These are phyloP conservation scores for Beauveria brongniartii DNA, from an alignment of 2,329 filamentous ascomycete species.

Conservation along the genomic window DNA sequence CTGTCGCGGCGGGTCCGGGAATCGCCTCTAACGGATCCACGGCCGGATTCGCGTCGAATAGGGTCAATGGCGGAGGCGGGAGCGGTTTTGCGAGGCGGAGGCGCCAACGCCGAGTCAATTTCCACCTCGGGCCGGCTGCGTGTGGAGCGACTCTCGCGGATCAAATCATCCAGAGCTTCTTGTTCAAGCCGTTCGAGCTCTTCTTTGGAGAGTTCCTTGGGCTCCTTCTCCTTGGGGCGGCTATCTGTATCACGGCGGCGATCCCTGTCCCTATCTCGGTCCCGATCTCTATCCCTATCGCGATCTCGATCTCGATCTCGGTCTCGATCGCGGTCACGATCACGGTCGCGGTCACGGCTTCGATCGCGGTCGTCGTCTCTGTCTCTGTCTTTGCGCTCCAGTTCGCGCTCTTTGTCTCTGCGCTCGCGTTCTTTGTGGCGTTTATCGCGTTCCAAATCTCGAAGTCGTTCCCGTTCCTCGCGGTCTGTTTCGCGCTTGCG, in stretches of 20 bases:
- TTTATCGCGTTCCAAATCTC: conserved; percentile 33
- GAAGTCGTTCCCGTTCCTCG: conserved; percentile 44
- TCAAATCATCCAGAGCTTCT: conserved; percentile 48
- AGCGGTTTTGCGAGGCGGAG: conserved; percentile 43
- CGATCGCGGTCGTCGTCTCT: conserved; percentile 14
- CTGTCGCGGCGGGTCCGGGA: conserved; percentile 23
- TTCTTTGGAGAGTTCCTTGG: conserved; percentile 47
- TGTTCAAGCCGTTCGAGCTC: conserved; percentile 50
- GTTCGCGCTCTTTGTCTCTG: conserved; percentile 28
- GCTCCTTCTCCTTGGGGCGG: conserved; percentile 27
- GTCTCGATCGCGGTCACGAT: conserved; percentile 22
- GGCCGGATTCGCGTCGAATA: conserved; percentile 38
- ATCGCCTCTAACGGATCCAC: conserved; percentile 31
- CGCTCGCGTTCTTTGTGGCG: conserved; percentile 32
- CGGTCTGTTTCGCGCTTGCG: conserved; percentile 45
- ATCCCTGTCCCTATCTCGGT: conserved; percentile 24
- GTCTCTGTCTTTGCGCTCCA: conserved; percentile 15
- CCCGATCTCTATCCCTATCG: conserved; percentile 24
- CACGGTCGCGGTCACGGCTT: conserved; percentile 27
- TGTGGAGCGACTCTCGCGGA: conserved; percentile 48
- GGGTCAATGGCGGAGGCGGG: conserved; percentile 53
- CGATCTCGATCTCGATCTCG: conserved; percentile 23
- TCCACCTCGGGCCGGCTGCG: conserved; percentile 46
- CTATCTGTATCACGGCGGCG: conserved; percentile 26
- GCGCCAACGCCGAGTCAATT: conserved; percentile 46